Percentiles rank a stretch among this genome's conserved stretches.
These are phyloP conservation scores for Colletotrichum tanaceti DNA, from an alignment of 2,329 filamentous ascomycete species.

Conservation along the genomic window DNA sequence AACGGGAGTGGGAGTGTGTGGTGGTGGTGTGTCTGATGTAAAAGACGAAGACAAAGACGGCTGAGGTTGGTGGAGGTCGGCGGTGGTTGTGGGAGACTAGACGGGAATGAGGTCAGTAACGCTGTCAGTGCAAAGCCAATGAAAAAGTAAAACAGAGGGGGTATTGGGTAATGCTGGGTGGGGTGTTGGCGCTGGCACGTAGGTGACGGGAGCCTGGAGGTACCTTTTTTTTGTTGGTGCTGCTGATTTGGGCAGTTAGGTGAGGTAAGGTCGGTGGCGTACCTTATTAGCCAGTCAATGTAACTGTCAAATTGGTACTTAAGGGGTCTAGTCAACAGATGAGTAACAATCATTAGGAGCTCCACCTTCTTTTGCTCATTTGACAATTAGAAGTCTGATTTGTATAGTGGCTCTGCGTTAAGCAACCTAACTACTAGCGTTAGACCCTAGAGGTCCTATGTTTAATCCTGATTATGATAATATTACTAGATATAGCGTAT, in stretches of 20 bases:
- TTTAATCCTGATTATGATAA: too few relatives aligned
- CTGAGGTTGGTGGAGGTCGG: slow-evolving; percentile 14
- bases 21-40: slow-evolving; percentile 38
- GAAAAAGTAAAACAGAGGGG: slow-evolving; percentile 16
- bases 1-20: slow-evolving; percentile 17
- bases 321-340: too few relatives aligned
- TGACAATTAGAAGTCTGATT: neutral
- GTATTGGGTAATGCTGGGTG: slow-evolving; percentile 3
- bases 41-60: slow-evolving; percentile 38
- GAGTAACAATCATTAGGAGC: too few relatives aligned
- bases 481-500: too few relatives aligned
- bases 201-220: slow-evolving; percentile 15
- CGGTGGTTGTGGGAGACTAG: slow-evolving; percentile 34
- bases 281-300: too few relatives aligned
- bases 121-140: slow-evolving; percentile 36
- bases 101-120: slow-evolving; percentile 40
- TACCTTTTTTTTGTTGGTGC: slow-evolving; percentile 20
- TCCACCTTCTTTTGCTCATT: too few relatives aligned
- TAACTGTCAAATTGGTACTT: too few relatives aligned
- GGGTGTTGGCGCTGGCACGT: slow-evolving; percentile 31
- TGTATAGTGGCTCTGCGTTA: too few relatives aligned
- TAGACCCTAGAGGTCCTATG: too few relatives aligned
- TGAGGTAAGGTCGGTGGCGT: neutral
- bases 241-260: slow-evolving; percentile 6
- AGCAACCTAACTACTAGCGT: too few relatives aligned